phyloP scores from a whole-genome alignment of 331 rosid species.

The Prunus yedoensis region DNA sequence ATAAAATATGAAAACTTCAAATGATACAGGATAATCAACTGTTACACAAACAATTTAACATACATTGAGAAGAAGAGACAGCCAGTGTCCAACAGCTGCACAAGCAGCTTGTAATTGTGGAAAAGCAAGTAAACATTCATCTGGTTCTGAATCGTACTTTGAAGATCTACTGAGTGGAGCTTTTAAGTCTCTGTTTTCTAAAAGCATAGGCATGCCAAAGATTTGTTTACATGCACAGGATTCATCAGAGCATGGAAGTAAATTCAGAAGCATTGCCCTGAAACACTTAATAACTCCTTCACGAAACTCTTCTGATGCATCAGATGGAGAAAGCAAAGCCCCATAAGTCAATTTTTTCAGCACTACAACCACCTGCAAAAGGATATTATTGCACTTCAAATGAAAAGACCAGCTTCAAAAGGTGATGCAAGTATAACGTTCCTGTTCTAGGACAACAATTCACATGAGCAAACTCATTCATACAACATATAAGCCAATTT shows the following conservation, averaged over 20 bases:
- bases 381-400: constrained; percentile 25
- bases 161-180: no score
- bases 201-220: constrained; percentile 43
- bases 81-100: no score
- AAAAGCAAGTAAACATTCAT: no score
- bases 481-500: background rate
- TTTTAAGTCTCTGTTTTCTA: no score
- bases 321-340: constrained; percentile 78
- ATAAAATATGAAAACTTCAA: background rate
- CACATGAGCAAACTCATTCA: background rate
- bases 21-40: background rate
- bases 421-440: background rate
- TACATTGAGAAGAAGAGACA: no score
- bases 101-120: no score
- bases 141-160: no score
- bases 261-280: constrained; percentile 58
- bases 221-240: constrained; percentile 63
- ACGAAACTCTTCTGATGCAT: constrained; percentile 96
- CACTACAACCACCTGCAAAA: constrained; percentile 84
- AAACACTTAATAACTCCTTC: constrained; percentile 86
- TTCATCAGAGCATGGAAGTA: constrained; percentile 56
- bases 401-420: background rate
- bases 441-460: background rate
- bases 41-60: no score
- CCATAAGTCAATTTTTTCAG: constrained; percentile 89